Evolutionary conservation across 176 grass and related monocot genomes (phyloP), one percentile per base, ranked within the genome.

Genomic region (Carex pumila): DNA sequence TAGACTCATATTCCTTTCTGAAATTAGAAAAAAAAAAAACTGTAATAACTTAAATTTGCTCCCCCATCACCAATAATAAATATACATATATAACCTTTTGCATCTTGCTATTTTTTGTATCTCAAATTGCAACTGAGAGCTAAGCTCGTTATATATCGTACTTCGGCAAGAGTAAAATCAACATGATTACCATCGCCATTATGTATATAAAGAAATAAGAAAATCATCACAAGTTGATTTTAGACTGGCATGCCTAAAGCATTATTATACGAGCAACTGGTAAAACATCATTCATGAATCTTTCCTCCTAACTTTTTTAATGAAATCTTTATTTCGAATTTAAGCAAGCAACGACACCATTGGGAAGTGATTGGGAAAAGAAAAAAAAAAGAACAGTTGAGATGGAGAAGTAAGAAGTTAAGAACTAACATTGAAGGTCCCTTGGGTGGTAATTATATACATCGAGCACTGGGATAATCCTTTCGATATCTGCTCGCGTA

Each of bases 401-500:
- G 10, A 56, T 12, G 17, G 7, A 30, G 14, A 55, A 83, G 25
- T 43, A 31, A 56, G 15, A 53, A 50, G 87, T 87, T 41, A 30
- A 55, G 15, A 45, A 52, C 88, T 88, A 29, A 96, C 94, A n/a
- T 29, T 32, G 86, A 56, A 97, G 94, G 32, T 89, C 50, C 7
- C 73, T 83, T 3, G 94, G 92, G n/a, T 91, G 88, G 85, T 75
- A 80, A 61, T 61, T 68, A 85, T 97, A 94, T 47, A 97, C 83
- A 53, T 97, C 88, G 45, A 90, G 84, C 69, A 89, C 88, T 37
- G 94, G 94, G 84, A 97, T 92, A 71, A 92, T 61, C 22, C 69
- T 81, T 30, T 90, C 85, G 12, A 97, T 75, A 19, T 85, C 86
- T 18, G 58, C 12, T 25, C 61, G 5, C 0, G 75, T 90, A 45